Evolutionary conservation across 257 asterid genomes (phyloP).

Genomic region (Solanum clarkiae): DNA sequence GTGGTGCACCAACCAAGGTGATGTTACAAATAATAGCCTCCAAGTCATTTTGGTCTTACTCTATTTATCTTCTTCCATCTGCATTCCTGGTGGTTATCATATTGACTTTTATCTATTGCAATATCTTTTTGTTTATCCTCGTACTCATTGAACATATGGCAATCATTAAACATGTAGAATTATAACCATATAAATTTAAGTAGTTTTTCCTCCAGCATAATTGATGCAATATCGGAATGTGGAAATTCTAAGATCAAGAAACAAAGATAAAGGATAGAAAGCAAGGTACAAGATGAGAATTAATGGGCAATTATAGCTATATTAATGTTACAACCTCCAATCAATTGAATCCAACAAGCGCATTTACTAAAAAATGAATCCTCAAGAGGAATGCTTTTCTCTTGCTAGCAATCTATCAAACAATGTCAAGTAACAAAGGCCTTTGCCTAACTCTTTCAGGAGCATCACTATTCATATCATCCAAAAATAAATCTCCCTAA

Average conservation of each 20-base stretch:
- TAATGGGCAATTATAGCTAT: too few relatives aligned
- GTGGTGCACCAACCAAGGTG: slow-evolving; percentile 99
- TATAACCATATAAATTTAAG: neutral
- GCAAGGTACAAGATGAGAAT: too few relatives aligned
- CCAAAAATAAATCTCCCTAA: too few relatives aligned
- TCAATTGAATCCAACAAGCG: too few relatives aligned
- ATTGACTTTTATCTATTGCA: neutral
- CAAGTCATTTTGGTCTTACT: neutral
- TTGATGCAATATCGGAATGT: neutral
- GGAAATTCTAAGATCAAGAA: neutral
- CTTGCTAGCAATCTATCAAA: too few relatives aligned
- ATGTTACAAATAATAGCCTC: neutral
- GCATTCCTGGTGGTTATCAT: neutral
- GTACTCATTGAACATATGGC: neutral
- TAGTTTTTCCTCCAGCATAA: neutral
- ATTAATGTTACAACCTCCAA: too few relatives aligned
- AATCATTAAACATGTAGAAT: neutral
- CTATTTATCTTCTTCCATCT: neutral
- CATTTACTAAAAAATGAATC: too few relatives aligned
- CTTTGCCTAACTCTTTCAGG: too few relatives aligned
- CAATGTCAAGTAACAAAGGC: too few relatives aligned
- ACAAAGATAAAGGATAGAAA: neutral
- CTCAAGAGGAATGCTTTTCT: too few relatives aligned
- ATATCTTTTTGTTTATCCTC: neutral
- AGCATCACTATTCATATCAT: too few relatives aligned